phyloP scores from a whole-genome alignment of 495 filamentous ascomycete species.

The Lichina pygmaea region DNA sequence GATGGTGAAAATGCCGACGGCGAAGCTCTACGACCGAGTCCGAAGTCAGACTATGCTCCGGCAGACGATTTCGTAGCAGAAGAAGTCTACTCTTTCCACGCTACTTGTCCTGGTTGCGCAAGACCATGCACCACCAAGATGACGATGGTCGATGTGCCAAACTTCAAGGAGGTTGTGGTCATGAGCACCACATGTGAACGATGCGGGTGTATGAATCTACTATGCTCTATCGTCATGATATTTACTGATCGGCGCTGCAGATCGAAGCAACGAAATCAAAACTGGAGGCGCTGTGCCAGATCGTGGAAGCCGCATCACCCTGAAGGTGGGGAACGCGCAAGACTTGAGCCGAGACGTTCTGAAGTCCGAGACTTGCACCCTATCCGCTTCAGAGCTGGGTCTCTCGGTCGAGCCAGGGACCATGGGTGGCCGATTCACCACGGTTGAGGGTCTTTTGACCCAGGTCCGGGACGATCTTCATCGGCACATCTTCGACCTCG shows the following conservation, averaged over 20 bases:
- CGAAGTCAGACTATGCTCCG: constrained; percentile 9
- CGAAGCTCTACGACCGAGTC: constrained; percentile 9
- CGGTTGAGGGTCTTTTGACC: constrained; percentile 79
- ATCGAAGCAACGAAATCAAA: constrained; percentile 84
- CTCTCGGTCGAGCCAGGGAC: constrained; percentile 73
- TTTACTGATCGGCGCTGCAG: constrained; percentile 1
- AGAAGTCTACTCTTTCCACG: constrained; percentile 70
- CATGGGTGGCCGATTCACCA: constrained; percentile 89
- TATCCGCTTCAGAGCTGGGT: constrained; percentile 63
- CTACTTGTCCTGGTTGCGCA: constrained; percentile 71
- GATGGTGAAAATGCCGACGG: constrained; percentile 4
- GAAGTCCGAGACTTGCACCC: constrained; percentile 75
- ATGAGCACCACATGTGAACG: constrained; percentile 70
- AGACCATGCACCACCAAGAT: constrained; percentile 64
- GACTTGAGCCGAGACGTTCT: constrained; percentile 84
- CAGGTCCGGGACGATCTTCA: constrained; percentile 76
- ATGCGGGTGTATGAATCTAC: constrained; percentile 35
- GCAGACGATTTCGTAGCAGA: constrained; percentile 59
- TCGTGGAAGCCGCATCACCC: constrained; percentile 57
- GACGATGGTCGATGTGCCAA: constrained; percentile 87
- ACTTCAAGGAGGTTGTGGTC: constrained; percentile 86
- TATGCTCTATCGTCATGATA: background rate
- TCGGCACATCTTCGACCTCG: constrained; percentile 58
- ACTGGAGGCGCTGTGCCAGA: constrained; percentile 81
- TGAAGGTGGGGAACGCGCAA: constrained; percentile 40